Base-by-base conservation (phyloP, 768 basidiomycete genomes). In the Trametes villosa region DNA sequence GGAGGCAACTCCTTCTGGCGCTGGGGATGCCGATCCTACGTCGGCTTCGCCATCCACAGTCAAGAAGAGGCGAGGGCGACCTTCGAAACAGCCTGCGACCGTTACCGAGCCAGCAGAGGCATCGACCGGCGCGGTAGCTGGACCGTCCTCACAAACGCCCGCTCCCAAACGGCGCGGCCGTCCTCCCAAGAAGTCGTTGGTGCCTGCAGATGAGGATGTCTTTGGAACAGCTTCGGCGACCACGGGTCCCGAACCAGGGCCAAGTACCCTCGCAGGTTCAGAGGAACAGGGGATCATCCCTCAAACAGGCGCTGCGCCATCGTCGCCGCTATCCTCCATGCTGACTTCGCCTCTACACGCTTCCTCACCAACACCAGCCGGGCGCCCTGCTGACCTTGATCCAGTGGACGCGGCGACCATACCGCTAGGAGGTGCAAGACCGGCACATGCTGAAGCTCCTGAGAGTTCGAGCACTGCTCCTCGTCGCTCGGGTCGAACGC, bases 161-260 rank as follows among this genome's bases (percentile, higher is more conserved):
- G 56, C 57, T 24, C 47, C 65, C 8, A 64, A 56, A 40, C 67
- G 57, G 50, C 59, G 68, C 8, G 66, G 64, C 11, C 64, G 65
- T 2, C 55, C 66, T 17, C 58, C 64, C 15, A 68, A 65, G 56
- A 62, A 62, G 15, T 29, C 40, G 11, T 33, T 34, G 6, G 31
- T 15, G 24, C 31, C 56, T 9, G 9, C 61, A 1, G 36, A 40
- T 2, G 56, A 47, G 34, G 61, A 53, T 17, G 45, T 42, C 9
- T 47, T 48, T 18, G 59, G 45, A 17, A 50, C 44, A 29, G 24
- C 42, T 15, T 15, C 36, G 8, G 11, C 9, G 55, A 1, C 11
- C 4, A 15, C 18, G 2, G 24, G 4, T 7, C 34, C 17, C 4
- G 50, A 3, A 6, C n/a, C 45, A 26, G 45, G 31, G 17, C 6